A percentile compares a stretch with the other conserved stretches of the same genome.
Conservation (phyloP, 495 filamentous ascomycete species). For the Friedmanniomyces simplex region DNA sequence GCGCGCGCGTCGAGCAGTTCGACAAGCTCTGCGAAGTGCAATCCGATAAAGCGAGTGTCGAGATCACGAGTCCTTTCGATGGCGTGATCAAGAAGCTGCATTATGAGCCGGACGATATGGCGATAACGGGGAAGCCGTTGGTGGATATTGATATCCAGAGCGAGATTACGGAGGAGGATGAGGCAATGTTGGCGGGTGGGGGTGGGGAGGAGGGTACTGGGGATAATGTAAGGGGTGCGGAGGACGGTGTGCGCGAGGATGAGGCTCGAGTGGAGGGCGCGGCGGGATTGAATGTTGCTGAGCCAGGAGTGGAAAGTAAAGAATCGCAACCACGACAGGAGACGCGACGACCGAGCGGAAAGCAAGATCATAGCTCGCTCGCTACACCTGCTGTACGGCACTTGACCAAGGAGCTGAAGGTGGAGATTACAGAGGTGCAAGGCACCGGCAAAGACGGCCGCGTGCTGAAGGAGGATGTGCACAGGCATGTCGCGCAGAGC, state of each 20-base stretch:
- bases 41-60: conserved; percentile 96
- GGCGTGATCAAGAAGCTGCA: conserved; percentile 94
- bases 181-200: conserved; percentile 29
- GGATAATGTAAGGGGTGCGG: neutral
- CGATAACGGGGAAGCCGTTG: conserved; percentile 77
- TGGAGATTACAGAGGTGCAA: conserved; percentile 63
- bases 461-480: conserved; percentile 89
- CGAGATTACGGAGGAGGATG: conserved; percentile 47
- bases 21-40: conserved; percentile 96
- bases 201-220: conserved; percentile 6
- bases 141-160: conserved; percentile 67
- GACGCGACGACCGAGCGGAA: neutral
- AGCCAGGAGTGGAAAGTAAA: neutral
- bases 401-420: conserved; percentile 61
- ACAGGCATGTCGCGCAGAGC: conserved; percentile 47
- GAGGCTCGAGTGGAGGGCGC: conserved; percentile 29
- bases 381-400: conserved; percentile 92
- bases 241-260: conserved; percentile 37
- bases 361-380: conserved; percentile 47
- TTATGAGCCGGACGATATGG: conserved; percentile 92
- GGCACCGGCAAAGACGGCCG: conserved; percentile 90
- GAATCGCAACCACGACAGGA: neutral
- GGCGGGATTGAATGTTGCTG: conserved; percentile 1
- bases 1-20: conserved; percentile 93
- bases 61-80: conserved; percentile 90